Conservation (phyloP, 1,284 basidiomycete species). For the Trametes sp. region DNA sequence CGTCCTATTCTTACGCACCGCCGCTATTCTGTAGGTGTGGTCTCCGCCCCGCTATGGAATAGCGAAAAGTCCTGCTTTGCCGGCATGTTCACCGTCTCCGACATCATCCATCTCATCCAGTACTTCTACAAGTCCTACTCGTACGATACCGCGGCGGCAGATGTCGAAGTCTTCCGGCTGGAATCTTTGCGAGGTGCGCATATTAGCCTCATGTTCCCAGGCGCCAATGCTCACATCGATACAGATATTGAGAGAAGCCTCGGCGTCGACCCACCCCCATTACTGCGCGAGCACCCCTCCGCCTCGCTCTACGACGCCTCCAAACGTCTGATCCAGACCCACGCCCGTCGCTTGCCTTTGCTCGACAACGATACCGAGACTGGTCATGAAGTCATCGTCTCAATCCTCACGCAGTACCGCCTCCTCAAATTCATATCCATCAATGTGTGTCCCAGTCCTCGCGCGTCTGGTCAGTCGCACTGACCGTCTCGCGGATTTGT, state of each 20-base stretch:
- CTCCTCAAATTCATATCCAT: conserved; percentile 99
- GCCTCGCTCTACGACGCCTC: conserved; percentile 92
- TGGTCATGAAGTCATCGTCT: conserved; percentile 94
- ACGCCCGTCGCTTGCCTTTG: conserved; percentile 93
- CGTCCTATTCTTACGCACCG: conserved; percentile 4
- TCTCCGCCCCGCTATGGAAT: conserved; percentile 99
- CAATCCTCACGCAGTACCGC: conserved; percentile 96
- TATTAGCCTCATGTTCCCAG: conserved; percentile 29
- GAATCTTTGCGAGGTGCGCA: conserved; percentile 84
- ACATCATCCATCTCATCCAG: conserved; percentile 96
- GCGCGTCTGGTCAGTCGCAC: conserved; percentile 17
- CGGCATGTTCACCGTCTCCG: conserved; percentile 95
- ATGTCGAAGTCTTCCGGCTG: conserved; percentile 95
- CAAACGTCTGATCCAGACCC: conserved; percentile 91
- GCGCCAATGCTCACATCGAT: conserved; percentile 24
- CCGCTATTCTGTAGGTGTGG: conserved; percentile 72
- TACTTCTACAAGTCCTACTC: conserved; percentile 91
- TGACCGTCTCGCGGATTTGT: conserved; percentile 11
- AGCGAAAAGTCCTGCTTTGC: conserved; percentile 90
- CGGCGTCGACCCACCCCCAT: conserved; percentile 91
- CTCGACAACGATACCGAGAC: conserved; percentile 96
- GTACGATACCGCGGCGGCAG: conserved; percentile 88
- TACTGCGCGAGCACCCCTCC: conserved; percentile 89
- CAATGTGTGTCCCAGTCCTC: conserved; percentile 73
- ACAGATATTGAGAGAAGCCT: conserved; percentile 92